Conservation (phyloP, 1,139 yeast genomes). For the Lodderomyces beijingensis region DNA sequence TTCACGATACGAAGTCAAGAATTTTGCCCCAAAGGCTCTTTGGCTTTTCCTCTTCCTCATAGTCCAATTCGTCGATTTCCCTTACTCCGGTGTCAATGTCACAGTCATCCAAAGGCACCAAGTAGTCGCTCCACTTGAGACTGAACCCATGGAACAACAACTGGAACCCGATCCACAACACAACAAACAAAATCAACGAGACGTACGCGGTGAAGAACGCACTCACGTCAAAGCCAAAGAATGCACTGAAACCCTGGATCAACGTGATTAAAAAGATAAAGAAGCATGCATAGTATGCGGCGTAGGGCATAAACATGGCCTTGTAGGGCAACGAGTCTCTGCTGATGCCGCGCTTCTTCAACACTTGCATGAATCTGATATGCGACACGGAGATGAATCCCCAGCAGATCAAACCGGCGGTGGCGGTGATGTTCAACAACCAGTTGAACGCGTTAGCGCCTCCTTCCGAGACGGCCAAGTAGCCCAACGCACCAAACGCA, state of each 20-base stretch:
- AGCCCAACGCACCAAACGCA: conserved; percentile 61
- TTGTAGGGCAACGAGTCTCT: conserved; percentile 67
- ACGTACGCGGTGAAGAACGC: conserved; percentile 69
- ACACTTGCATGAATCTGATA: conserved; percentile 61
- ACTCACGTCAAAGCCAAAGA: conserved; percentile 35
- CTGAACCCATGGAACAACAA: conserved; percentile 42
- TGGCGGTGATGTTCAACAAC: conserved; percentile 78
- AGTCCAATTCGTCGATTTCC: conserved; percentile 48
- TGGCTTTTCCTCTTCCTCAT: conserved; percentile 29
- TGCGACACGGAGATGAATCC: conserved; percentile 63
- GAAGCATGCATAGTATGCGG: conserved; percentile 54
- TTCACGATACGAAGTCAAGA: conserved; percentile 35
- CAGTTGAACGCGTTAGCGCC: conserved; percentile 76
- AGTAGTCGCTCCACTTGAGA: conserved; percentile 27
- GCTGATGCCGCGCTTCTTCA: conserved; percentile 54
- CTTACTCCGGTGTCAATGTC: conserved; percentile 62
- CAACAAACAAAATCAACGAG: conserved; percentile 54
- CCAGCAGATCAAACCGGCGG: conserved; percentile 75
- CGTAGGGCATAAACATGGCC: conserved; percentile 62
- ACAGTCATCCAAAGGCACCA: conserved; percentile 48
- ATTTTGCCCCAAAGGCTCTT: conserved; percentile 48
- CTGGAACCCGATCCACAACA: conserved; percentile 50
- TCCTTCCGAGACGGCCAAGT: conserved; percentile 56
- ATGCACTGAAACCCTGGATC: conserved; percentile 67
- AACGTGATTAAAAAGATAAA: conserved; percentile 52